Base-by-base conservation (phyloP, 2,329 filamentous ascomycete genomes). In the Stagonosporopsis vannaccii region DNA sequence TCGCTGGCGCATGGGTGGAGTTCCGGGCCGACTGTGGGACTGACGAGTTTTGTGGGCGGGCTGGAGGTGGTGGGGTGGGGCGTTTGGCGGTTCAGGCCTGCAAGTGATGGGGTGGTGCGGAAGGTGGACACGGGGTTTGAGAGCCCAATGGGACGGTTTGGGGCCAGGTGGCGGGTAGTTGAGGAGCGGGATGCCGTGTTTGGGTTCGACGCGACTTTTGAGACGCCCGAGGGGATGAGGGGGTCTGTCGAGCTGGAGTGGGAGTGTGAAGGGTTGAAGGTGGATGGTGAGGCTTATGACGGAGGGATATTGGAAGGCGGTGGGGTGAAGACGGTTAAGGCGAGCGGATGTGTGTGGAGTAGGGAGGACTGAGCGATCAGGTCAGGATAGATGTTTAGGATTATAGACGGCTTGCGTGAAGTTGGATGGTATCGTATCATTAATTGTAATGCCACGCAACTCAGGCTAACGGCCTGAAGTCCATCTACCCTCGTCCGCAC, bases 1-100 rank as follows among this genome's bases (percentile, higher is more conserved):
- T 69, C 63, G n/a, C 68, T 75, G 35, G 66, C 68, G 4, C 75
- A 78, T 53, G 72, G 74, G 0, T 78, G 75, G 76, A 65, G 62
- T 17, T 65, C 70, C 1, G 75, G 72, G 22, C 64, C 64, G 1
- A 65, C 57, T 5, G 43, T 41, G 8, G 60, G 57, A 32, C 41
- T 67, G 3, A 60, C 47, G 15, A 42, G 49, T 15, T 44, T 26
- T 20, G 48, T 67, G 7, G 64, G 48, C 0, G 64, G 64, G 0
- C 9, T 67, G 28, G 60, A 60, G 15, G 49, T 63, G 9, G 58
- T 60, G 7, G 56, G 60, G 15, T 61, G 54, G 37, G 62, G 33
- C 9, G 9, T 2, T 0, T 77, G 74, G 73, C 52, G 22, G 19
- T 66, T 76, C 35, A 48, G 35, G 6, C 73, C 74, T 4, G 12